Percentiles rank a stretch among this genome's conserved stretches.
These are phyloP conservation scores for Schizochytrium sp. DNA, from an alignment of 108 stramenopile genomes.

Conservation along the genomic window DNA sequence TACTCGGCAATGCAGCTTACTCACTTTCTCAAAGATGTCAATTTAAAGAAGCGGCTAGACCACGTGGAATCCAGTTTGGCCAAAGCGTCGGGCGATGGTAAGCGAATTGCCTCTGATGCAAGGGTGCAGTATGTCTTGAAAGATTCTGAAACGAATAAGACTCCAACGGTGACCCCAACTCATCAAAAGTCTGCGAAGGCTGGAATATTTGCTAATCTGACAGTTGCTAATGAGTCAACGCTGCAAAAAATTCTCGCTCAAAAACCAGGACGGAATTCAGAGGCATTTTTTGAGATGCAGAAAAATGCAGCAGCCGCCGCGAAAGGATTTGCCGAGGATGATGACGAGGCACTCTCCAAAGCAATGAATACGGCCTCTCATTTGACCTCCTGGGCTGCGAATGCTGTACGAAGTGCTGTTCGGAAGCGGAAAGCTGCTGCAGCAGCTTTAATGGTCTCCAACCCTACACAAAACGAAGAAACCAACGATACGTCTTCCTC, in stretches of 20 bases:
- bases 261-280: not conserved
- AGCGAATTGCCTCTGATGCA: conserved; percentile 71
- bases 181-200: not conserved
- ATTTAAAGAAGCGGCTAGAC: conserved; percentile 37
- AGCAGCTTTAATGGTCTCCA: not conserved
- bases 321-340: not conserved
- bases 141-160: not conserved
- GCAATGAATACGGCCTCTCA: conserved; percentile 85
- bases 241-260: conserved; percentile 17
- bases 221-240: not conserved
- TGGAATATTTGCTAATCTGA: not conserved
- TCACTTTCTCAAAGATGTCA: conserved; percentile 85
- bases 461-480: too few species aligned
- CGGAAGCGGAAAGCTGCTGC: conserved; percentile 38
- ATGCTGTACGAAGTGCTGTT: conserved; percentile 87
- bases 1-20: conserved; percentile 89
- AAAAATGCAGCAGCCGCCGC: not conserved
- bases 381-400: conserved; percentile 90
- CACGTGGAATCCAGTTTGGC: conserved; percentile 44
- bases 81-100: conserved; percentile 59
- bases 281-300: conserved; percentile 28
- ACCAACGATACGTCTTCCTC: too few species aligned
- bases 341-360: conserved; percentile 79
- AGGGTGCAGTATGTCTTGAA: conserved; percentile 71
- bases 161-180: not conserved